phyloP scores from a whole-genome alignment of 371 early-diverging fungal species.

The Mucor piriformis region DNA sequence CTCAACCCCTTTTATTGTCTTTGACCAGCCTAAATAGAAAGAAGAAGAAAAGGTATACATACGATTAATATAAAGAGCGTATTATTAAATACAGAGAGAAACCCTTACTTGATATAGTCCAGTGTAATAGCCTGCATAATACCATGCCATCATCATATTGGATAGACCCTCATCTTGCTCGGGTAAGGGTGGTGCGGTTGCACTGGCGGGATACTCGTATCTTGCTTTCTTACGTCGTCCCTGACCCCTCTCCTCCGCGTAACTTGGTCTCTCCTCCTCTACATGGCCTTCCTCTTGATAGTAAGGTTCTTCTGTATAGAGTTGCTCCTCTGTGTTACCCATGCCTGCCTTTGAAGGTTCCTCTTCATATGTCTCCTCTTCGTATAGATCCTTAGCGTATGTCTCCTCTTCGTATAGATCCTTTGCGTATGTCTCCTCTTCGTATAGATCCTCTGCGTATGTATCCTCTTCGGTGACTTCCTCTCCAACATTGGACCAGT shows the following conservation, averaged over 20 bases:
- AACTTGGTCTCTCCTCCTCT: not conserved
- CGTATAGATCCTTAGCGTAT: not conserved
- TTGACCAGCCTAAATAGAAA: not conserved
- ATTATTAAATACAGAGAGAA: not conserved
- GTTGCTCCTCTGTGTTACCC: constrained; percentile 8
- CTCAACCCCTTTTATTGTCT: not conserved
- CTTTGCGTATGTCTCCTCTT: no score
- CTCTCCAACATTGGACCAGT: not conserved
- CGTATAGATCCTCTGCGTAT: not conserved
- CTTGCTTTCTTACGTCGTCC: not conserved
- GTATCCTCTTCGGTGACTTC: not conserved
- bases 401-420: constrained; percentile 10
- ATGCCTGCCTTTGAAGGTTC: not conserved
- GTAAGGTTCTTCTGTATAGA: not conserved
- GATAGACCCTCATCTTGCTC: constrained; percentile 25
- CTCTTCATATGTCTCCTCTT: not conserved
- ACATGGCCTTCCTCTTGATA: not conserved
- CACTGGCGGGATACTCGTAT: constrained; percentile 4
- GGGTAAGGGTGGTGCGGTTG: not conserved
- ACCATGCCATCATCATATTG: constrained; percentile 78
- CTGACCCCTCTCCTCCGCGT: not conserved
- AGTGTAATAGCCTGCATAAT: constrained; percentile 78
- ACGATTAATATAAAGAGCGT: not conserved
- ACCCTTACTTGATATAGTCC: constrained; percentile 60
- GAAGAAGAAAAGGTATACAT: no score